Conservation (phyloP, 1,139 yeast genomes). For the Meyerozyma carpophila region DNA sequence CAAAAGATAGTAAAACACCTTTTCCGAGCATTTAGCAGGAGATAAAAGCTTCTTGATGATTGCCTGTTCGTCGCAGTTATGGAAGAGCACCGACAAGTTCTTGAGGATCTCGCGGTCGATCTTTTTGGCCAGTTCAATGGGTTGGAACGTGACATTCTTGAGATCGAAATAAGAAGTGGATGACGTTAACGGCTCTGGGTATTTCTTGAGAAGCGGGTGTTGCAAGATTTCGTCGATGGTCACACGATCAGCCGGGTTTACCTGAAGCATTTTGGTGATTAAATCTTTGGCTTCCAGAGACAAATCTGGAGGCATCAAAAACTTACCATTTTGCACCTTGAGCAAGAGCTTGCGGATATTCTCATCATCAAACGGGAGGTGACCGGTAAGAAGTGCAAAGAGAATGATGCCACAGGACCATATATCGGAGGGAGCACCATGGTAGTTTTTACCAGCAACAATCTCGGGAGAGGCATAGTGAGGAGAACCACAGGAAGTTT, state of each 20-base stretch:
- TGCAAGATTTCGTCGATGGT: slow-evolving; percentile 63
- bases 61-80: slow-evolving; percentile 65
- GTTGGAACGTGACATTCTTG: slow-evolving; percentile 34
- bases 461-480: slow-evolving; percentile 98
- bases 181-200: slow-evolving; percentile 41
- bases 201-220: slow-evolving; percentile 78
- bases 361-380: slow-evolving; percentile 95
- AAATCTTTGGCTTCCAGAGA: slow-evolving; percentile 83
- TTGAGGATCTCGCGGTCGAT: slow-evolving; percentile 81
- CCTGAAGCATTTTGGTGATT: slow-evolving; percentile 74
- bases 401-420: slow-evolving; percentile 98
- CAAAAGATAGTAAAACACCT: slow-evolving; percentile 80
- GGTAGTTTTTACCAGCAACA: slow-evolving; percentile 89
- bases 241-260: slow-evolving; percentile 75
- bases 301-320: slow-evolving; percentile 74
- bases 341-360: slow-evolving; percentile 78
- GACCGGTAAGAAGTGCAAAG: slow-evolving; percentile 90
- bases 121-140: slow-evolving; percentile 47
- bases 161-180: slow-evolving; percentile 17
- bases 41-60: slow-evolving; percentile 58
- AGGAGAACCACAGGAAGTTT: slow-evolving; percentile 97
- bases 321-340: slow-evolving; percentile 89
- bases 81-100: slow-evolving; percentile 85
- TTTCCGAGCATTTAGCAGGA: slow-evolving; percentile 69
- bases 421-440: slow-evolving; percentile 95